Percentiles rank a stretch among this genome's conserved stretches.
These are phyloP conservation scores for Nitzschia palea DNA, from an alignment of 108 stramenopile genomes.

Conservation along the genomic window DNA sequence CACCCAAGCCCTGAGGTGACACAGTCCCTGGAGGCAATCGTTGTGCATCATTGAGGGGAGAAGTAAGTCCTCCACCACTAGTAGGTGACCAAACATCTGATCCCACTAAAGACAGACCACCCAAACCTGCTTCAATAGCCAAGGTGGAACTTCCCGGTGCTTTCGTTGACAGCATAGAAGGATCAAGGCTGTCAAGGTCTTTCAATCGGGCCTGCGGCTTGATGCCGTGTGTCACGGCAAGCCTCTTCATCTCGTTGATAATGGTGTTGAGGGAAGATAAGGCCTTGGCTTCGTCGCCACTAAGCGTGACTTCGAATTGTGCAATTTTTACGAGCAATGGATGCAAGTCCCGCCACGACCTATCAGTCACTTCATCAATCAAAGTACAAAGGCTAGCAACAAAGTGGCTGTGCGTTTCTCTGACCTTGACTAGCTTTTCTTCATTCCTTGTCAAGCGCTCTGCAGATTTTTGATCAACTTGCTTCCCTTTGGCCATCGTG, in stretches of 20 bases:
- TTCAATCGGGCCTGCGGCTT: slow-evolving; percentile 64
- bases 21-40: slow-evolving; percentile 38
- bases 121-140: slow-evolving; percentile 35
- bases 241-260: slow-evolving; percentile 49
- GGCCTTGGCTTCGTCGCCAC: slow-evolving; percentile 56
- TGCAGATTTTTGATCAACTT: slow-evolving; percentile 47
- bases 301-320: slow-evolving; percentile 74
- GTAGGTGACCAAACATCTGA: not conserved
- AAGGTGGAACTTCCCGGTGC: slow-evolving; percentile 23
- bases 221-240: slow-evolving; percentile 54
- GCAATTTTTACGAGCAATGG: slow-evolving; percentile 74
- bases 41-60: slow-evolving; percentile 7
- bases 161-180: slow-evolving; percentile 44
- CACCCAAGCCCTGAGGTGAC: slow-evolving; percentile 43
- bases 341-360: slow-evolving; percentile 82
- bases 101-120: slow-evolving; percentile 9
- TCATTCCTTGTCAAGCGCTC: slow-evolving; percentile 79
- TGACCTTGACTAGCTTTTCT: slow-evolving; percentile 64
- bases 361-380: slow-evolving; percentile 78
- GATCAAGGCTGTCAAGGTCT: slow-evolving; percentile 57
- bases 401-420: slow-evolving; percentile 54
- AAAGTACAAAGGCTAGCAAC: slow-evolving; percentile 60
- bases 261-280: slow-evolving; percentile 45
- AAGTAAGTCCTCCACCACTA: not conserved
- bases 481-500: slow-evolving; percentile 75